Evolutionary conservation across 2,329 filamentous ascomycete species (phyloP).

Genomic region (Diaporthe sp.): DNA sequence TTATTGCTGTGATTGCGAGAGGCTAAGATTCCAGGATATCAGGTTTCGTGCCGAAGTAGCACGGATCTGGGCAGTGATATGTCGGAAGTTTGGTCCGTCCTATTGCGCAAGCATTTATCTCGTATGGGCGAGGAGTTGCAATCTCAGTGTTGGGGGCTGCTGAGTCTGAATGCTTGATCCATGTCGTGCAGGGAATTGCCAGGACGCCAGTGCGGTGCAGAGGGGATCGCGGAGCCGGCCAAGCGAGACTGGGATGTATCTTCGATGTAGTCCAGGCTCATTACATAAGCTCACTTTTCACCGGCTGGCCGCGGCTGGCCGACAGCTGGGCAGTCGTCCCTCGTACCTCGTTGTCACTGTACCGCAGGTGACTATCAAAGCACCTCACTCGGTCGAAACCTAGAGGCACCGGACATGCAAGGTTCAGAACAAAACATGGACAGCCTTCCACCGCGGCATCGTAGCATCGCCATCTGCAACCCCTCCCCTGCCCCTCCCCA

Average conservation of each 20-base stretch:
- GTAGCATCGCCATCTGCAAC: slow-evolving; percentile 34
- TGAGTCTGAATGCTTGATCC: slow-evolving; percentile 14
- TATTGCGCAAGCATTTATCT: slow-evolving; percentile 25
- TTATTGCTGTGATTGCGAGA: slow-evolving; percentile 12
- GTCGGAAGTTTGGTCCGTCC: slow-evolving; percentile 25
- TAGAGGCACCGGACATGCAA: background rate
- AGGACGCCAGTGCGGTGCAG: background rate
- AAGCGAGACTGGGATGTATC: background rate
- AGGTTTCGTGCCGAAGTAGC: background rate
- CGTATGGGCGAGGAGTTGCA: slow-evolving; percentile 5
- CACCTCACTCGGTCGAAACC: slow-evolving; percentile 5
- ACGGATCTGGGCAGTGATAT: slow-evolving; percentile 17
- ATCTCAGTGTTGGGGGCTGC: slow-evolving; percentile 17
- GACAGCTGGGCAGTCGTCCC: background rate
- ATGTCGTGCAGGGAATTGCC: slow-evolving; percentile 23
- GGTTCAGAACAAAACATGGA: slow-evolving; percentile 20
- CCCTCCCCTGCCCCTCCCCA: background rate
- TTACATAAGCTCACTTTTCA: background rate
- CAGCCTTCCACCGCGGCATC: slow-evolving; percentile 14
- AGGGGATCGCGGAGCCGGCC: slow-evolving; percentile 34
- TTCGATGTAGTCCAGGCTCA: no score
- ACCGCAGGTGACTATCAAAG: slow-evolving; percentile 10
- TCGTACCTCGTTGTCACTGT: slow-evolving; percentile 24
- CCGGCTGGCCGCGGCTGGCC: background rate
- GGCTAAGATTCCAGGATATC: background rate